Evolutionary conservation across 305 asterid genomes (phyloP), one percentile per base, ranked within the genome.

Genomic region (Solanum hybrid): DNA sequence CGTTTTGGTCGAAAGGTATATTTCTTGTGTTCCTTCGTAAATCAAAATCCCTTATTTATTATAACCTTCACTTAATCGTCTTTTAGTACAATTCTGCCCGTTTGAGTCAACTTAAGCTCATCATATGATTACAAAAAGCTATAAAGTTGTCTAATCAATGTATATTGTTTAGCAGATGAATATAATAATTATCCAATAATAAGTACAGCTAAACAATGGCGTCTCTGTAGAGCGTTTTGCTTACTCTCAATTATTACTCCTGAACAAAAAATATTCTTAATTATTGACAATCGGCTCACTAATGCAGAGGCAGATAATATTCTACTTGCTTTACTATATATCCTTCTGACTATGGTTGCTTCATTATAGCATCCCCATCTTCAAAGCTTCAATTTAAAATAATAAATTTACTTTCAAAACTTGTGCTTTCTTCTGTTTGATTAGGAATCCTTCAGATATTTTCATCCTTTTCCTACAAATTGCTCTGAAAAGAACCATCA

Each of bases 1-100:
- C 98, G 98, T 89, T 96, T 96, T 91, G 98, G 98, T 73, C 95
- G 98, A 81, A 96, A 96, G 98, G 98, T 96, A 93, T 37, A 24
- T 51, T 67, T 51, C 74, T 12, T 34, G 28, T 87, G n/a, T 89
- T 24, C 83, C 74, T n/a, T 28, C 9, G 39, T 39, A 87, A 84
- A 64, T 29, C 36, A 61, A 57, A 57, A 34, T 84, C 75, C 79
- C 67, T 86, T 35, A 18, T 80, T 36, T 73, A 20, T 51, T 28
- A 74, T 29, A 20, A 34, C 40, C 18, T 76, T 77, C 34, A 33
- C 46, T 81, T 80, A 37, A 42, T 40, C 11, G 26, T 12, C 77
- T 36, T 51, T n/a, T 31, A 10, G 42, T 85, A 51, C 20, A 31
- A 51, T 31, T 51, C n/a, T 85, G 42, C 46, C 76, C 88, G 2